These are phyloP conservation scores for Chlorella variabilis DNA, from an alignment of 163 green algal species.

Conservation along the genomic window DNA sequence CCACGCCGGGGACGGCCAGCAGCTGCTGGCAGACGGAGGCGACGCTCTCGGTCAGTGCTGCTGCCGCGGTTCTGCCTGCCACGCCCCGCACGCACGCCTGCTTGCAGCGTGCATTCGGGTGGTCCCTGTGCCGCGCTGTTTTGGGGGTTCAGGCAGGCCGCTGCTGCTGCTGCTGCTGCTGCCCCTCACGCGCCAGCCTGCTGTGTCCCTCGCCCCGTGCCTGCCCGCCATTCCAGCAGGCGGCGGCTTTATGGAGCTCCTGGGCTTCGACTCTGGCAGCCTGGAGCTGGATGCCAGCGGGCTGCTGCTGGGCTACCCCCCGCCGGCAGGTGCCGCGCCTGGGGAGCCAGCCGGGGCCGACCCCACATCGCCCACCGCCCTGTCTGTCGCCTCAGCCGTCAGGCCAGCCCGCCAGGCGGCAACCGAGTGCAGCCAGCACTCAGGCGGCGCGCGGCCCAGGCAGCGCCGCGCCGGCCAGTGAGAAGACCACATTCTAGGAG, in stretches of 20 bases:
- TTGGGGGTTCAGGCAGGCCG: no score
- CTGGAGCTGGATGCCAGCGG: neutral
- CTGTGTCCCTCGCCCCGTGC: neutral
- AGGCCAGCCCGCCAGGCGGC: neutral
- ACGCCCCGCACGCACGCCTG: no score
- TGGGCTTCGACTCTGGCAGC: neutral
- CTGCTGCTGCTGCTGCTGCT: neutral
- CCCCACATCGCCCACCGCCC: no score
- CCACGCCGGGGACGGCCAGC: neutral
- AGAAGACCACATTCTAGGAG: no score
- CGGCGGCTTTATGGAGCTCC: neutral
- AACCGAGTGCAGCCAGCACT: neutral
- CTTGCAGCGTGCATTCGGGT: no score
- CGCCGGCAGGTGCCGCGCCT: no score
- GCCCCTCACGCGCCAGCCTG: neutral
- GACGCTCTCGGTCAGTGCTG: neutral
- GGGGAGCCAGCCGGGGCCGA: neutral
- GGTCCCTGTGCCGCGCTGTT: no score
- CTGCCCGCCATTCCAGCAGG: no score
- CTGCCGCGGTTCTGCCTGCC: no score
- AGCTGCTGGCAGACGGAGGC: neutral
- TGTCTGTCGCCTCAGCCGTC: no score
- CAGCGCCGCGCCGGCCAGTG: no score
- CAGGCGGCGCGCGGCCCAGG: no score
- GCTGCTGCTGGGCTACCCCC: neutral